Evolutionary conservation across 768 basidiomycete species (phyloP).

Genomic region (Leccinellum rugosiceps): DNA sequence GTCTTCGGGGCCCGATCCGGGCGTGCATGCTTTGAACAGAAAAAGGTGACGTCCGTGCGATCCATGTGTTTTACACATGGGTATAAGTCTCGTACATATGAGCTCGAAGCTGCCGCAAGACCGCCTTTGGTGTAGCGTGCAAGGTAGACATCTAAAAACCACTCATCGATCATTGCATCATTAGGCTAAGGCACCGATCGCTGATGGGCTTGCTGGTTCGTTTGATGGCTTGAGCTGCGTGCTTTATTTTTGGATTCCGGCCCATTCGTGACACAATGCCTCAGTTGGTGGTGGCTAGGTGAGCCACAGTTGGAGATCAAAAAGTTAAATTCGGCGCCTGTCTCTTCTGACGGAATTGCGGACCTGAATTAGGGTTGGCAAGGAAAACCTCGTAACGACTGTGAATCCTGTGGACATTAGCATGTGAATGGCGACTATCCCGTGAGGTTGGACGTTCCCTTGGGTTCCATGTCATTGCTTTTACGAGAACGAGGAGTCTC

Average conservation of each 20-base stretch:
- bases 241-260: neutral
- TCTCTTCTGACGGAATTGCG: conserved; percentile 34
- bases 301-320: neutral
- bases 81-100: neutral
- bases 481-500: neutral
- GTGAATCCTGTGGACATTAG: neutral
- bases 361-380: conserved; percentile 17
- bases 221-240: neutral
- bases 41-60: neutral
- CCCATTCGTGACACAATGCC: neutral
- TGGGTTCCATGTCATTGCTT: neutral
- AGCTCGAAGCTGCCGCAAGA: neutral
- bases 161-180: neutral
- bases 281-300: neutral
- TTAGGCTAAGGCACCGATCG: neutral
- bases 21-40: neutral
- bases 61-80: neutral
- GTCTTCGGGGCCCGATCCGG: neutral
- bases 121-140: neutral
- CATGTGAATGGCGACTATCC: neutral
- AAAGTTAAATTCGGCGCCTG: conserved; percentile 31
- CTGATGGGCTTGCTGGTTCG: neutral
- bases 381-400: conserved; percentile 26
- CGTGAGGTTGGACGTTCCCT: neutral
- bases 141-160: neutral